A percentile compares a stretch with the other conserved stretches of the same genome.
These are phyloP conservation scores for Hyphodiscus hymeniophilus DNA, from an alignment of 495 filamentous ascomycete genomes.

Conservation along the genomic window DNA sequence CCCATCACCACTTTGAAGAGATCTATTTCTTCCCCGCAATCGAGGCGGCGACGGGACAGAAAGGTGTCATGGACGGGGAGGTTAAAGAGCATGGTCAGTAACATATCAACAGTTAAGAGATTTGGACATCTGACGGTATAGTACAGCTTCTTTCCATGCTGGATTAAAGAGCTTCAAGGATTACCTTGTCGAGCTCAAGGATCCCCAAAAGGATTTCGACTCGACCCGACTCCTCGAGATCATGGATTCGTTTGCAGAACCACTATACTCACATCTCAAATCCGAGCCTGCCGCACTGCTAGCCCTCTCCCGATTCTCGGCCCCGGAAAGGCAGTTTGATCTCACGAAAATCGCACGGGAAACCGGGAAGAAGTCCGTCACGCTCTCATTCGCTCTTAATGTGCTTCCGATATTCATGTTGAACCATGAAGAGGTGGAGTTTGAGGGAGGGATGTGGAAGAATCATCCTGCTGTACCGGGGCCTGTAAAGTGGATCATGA, in stretches of 20 bases:
- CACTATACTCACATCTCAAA: constrained; percentile 28
- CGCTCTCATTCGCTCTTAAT: constrained; percentile 4
- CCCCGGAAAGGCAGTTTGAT: constrained; percentile 5
- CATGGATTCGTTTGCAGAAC: constrained; percentile 31
- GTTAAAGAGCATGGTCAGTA: constrained; percentile 20
- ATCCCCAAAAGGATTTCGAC: constrained; percentile 6
- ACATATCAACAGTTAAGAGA: neutral
- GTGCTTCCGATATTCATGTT: constrained; percentile 23
- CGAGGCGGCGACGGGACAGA: constrained; percentile 20
- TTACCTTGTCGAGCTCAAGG: constrained; percentile 11
- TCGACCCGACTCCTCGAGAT: constrained; percentile 26
- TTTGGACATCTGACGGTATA: neutral
- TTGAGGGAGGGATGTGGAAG: constrained; percentile 26
- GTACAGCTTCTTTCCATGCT: constrained; percentile 24
- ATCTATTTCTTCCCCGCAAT: constrained; percentile 26
- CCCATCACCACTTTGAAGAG: constrained; percentile 26
- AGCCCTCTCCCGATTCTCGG: constrained; percentile 13
- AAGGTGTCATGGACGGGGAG: constrained; percentile 19
- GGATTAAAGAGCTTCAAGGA: constrained; percentile 24
- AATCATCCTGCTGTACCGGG: constrained; percentile 1
- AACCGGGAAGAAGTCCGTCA: constrained; percentile 4
- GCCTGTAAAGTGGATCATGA: constrained; percentile 4
- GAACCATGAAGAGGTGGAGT: constrained; percentile 32
- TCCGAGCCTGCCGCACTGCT: constrained; percentile 30
- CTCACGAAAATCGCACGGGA: neutral